Percentiles rank a stretch among this genome's conserved stretches.
Evolutionary conservation across 2,329 filamentous ascomycete species (phyloP).

Genomic region (Dothistroma septosporum): DNA sequence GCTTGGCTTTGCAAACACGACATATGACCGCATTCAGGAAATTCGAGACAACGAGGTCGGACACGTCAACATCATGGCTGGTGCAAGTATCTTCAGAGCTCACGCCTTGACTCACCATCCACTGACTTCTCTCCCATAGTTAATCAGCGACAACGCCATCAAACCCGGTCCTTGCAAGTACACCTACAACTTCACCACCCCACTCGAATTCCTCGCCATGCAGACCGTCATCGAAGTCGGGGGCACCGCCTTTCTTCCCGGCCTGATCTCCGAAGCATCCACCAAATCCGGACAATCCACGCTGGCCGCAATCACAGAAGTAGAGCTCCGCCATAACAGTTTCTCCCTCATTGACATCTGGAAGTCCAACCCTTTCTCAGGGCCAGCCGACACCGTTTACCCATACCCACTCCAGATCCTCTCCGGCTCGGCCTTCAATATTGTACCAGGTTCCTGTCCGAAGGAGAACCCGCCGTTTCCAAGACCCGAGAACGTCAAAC

Average conservation of each 20-base stretch:
- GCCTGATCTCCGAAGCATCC: constrained; percentile 1
- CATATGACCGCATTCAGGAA: constrained; percentile 1
- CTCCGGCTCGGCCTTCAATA: neutral
- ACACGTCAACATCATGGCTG: constrained; percentile 1
- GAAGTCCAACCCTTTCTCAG: neutral
- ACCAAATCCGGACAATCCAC: neutral
- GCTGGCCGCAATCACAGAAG: neutral
- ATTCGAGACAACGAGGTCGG: constrained; percentile 4
- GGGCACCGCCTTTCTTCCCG: constrained; percentile 1
- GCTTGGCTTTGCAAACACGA: constrained; percentile 1
- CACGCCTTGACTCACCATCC: constrained; percentile 33
- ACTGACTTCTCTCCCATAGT: constrained; percentile 24
- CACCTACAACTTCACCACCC: neutral
- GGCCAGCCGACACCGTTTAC: constrained; percentile 1
- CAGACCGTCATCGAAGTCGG: constrained; percentile 3
- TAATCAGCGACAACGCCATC: neutral
- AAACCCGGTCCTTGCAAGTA: constrained; percentile 2
- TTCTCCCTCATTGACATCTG: neutral
- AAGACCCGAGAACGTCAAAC: neutral
- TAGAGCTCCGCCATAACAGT: constrained; percentile 2
- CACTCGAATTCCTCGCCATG: neutral
- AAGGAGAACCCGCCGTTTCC: constrained; percentile 1
- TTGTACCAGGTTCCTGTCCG: neutral
- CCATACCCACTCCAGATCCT: constrained; percentile 5
- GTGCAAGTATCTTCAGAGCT: neutral